A percentile compares a stretch with the other conserved stretches of the same genome.
phyloP scores from a whole-genome alignment of 139 green algal species.

The Chlamydomonas eustigma region DNA sequence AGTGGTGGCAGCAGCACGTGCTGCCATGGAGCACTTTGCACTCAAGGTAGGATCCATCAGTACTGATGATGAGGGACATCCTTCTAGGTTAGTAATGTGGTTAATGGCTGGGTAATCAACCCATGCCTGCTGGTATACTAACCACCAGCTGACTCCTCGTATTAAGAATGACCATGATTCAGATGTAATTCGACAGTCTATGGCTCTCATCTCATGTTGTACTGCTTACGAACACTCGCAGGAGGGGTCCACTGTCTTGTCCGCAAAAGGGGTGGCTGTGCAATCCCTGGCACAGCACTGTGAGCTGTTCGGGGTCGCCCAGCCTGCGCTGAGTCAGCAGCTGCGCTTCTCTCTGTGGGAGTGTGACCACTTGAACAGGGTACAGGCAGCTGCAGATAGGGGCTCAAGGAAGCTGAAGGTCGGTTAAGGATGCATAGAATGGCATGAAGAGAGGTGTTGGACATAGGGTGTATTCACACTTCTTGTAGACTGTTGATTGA shows the following conservation, averaged over 20 bases:
- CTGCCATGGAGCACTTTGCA: slow-evolving; percentile 43
- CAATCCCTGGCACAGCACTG: slow-evolving; percentile 12
- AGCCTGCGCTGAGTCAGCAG: slow-evolving; percentile 2
- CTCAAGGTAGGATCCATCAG: slow-evolving; percentile 18
- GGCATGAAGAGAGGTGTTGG: too few species aligned
- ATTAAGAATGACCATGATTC: too few species aligned
- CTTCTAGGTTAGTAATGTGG: too few species aligned
- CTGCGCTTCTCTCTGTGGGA: slow-evolving; percentile 28
- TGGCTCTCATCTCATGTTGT: neutral
- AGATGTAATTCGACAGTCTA: too few species aligned
- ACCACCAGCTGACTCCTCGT: too few species aligned
- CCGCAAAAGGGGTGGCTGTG: slow-evolving; percentile 16
- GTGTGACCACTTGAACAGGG: slow-evolving; percentile 33
- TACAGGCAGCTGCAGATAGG: slow-evolving; percentile 12
- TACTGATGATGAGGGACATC: too few species aligned
- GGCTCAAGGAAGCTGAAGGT: slow-evolving; percentile 37
- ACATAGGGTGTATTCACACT: too few species aligned
- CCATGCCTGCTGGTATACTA: too few species aligned
- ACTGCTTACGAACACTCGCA: too few species aligned
- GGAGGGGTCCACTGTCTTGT: slow-evolving; percentile 17
- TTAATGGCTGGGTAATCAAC: too few species aligned
- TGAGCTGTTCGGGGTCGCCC: slow-evolving; percentile 22
- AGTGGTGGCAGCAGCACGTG: slow-evolving; percentile 33
- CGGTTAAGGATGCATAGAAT: neutral
- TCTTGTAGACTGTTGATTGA: too few species aligned